A percentile compares a stretch with the other conserved stretches of the same genome.
Conservation (phyloP, 108 stramenopile genomes). For the Discostella pseudostelligera region DNA sequence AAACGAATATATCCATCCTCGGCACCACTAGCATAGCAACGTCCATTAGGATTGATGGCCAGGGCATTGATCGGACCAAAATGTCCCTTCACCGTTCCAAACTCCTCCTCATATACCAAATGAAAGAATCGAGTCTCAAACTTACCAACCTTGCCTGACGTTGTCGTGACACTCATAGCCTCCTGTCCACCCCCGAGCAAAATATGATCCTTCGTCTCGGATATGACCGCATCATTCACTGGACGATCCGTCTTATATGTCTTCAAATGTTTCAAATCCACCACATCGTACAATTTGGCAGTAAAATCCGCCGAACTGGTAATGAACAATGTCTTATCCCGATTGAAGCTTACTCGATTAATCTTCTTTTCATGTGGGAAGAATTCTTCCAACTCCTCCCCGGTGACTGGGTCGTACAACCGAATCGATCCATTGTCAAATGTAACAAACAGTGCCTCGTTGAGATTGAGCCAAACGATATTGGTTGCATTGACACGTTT, state of each 20-base stretch:
- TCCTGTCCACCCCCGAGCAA: constrained; percentile 98
- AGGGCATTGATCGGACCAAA: constrained; percentile 99
- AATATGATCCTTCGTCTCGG: constrained; percentile 94
- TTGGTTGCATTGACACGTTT: constrained; percentile 86
- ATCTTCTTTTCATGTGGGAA: constrained; percentile 91
- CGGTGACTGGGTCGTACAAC: constrained; percentile 88
- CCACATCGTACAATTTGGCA: constrained; percentile 91
- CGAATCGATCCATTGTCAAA: constrained; percentile 92
- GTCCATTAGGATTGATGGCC: constrained; percentile 96
- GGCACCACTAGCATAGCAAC: constrained; percentile 88
- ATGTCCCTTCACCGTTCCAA: constrained; percentile 97
- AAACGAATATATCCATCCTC: constrained; percentile 98
- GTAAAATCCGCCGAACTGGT: constrained; percentile 95
- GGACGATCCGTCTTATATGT: constrained; percentile 97
- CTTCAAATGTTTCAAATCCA: constrained; percentile 85
- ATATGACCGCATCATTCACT: constrained; percentile 98
- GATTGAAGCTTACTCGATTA: constrained; percentile 90
- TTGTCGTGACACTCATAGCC: constrained; percentile 98
- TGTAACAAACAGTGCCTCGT: constrained; percentile 89
- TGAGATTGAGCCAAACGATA: constrained; percentile 87
- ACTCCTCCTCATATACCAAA: constrained; percentile 95
- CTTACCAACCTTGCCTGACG: constrained; percentile 96
- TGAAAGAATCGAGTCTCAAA: constrained; percentile 98
- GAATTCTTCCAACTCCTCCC: constrained; percentile 78
- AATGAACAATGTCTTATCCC: constrained; percentile 93